A percentile compares a stretch with the other conserved stretches of the same genome.
phyloP scores from a whole-genome alignment of 2,329 filamentous ascomycete genomes.

The Fusarium sp. region DNA sequence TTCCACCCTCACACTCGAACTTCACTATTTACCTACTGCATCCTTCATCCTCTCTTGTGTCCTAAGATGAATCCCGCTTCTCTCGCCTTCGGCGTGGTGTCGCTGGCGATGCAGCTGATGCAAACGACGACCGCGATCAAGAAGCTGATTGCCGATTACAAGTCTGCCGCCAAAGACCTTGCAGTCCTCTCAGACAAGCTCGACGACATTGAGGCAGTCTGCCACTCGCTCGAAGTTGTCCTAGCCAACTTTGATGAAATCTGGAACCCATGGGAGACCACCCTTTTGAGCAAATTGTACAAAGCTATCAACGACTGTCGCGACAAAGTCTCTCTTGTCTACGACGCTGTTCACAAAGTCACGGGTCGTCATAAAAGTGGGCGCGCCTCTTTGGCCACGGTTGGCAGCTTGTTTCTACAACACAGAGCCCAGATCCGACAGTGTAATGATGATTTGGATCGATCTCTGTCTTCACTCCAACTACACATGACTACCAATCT shows the following conservation, averaged over 20 bases:
- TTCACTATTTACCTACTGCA: background rate
- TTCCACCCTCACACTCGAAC: background rate
- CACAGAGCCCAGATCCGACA: background rate
- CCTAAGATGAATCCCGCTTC: slow-evolving; percentile 23
- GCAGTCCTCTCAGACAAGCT: background rate
- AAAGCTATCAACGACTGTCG: background rate
- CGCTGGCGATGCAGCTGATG: slow-evolving; percentile 14
- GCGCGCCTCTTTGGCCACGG: background rate
- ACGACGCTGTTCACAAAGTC: background rate
- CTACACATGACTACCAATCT: background rate
- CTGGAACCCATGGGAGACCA: background rate
- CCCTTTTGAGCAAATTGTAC: background rate
- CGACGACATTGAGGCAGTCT: slow-evolving; percentile 1
- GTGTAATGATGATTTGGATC: background rate
- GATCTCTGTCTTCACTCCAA: background rate
- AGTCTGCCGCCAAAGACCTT: slow-evolving; percentile 14
- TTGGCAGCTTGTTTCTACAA: slow-evolving; percentile 1
- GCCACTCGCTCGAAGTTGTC: background rate
- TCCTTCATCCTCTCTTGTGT: background rate
- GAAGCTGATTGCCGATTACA: slow-evolving; percentile 12
- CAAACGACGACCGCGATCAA: background rate
- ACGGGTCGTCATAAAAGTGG: background rate
- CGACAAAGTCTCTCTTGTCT: background rate
- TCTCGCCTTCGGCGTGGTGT: slow-evolving; percentile 12
- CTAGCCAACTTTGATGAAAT: background rate